Evolutionary conservation across 2,329 filamentous ascomycete genomes (phyloP), one percentile per base, ranked within the genome.

Genomic region (Graphilbum sp.): DNA sequence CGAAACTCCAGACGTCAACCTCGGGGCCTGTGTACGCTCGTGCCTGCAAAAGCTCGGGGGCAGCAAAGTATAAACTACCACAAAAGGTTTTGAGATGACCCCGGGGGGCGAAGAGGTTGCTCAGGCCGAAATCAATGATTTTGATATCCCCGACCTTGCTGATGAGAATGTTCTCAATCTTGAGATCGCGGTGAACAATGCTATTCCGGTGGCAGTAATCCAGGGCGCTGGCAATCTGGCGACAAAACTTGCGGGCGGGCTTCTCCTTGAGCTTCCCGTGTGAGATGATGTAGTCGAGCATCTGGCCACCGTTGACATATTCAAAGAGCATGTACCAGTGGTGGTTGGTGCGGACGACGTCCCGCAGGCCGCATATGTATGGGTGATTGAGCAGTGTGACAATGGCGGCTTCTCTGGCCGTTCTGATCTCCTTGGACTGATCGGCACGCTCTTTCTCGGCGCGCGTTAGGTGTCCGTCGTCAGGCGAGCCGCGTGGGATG

Each of bases 321-420:
- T 98, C 90, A 54, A 94, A 98, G 37, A 98, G 75, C 90, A 98
- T 98, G 60, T 98, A 98, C 90, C 90, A 98, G 59, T 98, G 90
- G 56, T 95, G 90, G 52, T 90, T 88, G 36, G 90, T 96, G 41
- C 87, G 79, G 40, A 96, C 81, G 20, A 95, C 86, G 60, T 98
- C 90, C 47, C 86, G 77, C 70, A 98, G 82, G 42, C 83, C 86
- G 56, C 90, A 96, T 41, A 98, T 92, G 54, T 94, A 92, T 13
- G 88, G 90, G 52, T 96, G 90, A 52, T 86, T 85, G 41, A 95
- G 72, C 35, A 98, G 74, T 20, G 84, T 93, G 45, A 95, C 88
- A 52, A 98, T 96, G 48, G 90, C 90, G 32, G 90, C 88, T 58
- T 98, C 90, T 52, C 90, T 75, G 31, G 88, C 86, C 13, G 90